Percentiles rank a stretch among this genome's conserved stretches.
Evolutionary conservation across 495 filamentous ascomycete genomes (phyloP).

Genomic region (Parachaetomium inaequale): DNA sequence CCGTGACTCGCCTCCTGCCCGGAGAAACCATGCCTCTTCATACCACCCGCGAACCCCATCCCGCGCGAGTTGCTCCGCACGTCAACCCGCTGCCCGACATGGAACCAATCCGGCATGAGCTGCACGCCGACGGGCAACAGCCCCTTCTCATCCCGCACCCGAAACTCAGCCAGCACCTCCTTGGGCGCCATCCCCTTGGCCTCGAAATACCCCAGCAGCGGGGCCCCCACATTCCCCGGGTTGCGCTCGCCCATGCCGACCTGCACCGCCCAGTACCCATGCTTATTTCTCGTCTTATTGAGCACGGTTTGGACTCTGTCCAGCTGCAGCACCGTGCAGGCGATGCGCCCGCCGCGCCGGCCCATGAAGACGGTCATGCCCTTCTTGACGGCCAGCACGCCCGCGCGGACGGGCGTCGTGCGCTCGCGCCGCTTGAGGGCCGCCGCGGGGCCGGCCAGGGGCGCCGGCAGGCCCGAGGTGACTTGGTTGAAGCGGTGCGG

Average conservation of each 20-base stretch:
- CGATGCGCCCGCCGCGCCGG: constrained; percentile 67
- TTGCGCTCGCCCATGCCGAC: constrained; percentile 77
- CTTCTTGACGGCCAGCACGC: constrained; percentile 81
- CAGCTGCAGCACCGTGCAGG: constrained; percentile 91
- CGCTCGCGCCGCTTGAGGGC: constrained; percentile 74
- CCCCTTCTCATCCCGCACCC: constrained; percentile 70
- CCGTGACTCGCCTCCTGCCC: constrained; percentile 93
- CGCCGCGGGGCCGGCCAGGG: constrained; percentile 69
- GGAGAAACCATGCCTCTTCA: constrained; percentile 86
- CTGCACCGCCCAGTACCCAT: constrained; percentile 93
- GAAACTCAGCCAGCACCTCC: constrained; percentile 77
- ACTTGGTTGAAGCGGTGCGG: constrained; percentile 52
- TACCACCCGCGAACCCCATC: constrained; percentile 92
- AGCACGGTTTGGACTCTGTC: constrained; percentile 85
- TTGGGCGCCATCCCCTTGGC: constrained; percentile 76
- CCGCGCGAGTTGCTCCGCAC: constrained; percentile 72
- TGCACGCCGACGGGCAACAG: constrained; percentile 67
- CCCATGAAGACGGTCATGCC: constrained; percentile 93
- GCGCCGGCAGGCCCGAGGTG: constrained; percentile 49
- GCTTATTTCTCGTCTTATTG: constrained; percentile 70
- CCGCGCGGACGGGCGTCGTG: constrained; percentile 75
- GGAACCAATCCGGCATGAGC: constrained; percentile 81
- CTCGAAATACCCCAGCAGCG: constrained; percentile 82
- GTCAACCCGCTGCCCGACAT: constrained; percentile 87
- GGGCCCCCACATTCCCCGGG: constrained; percentile 68